Base-by-base conservation (phyloP, 1,284 basidiomycete species). In the Inonotus obliquus region DNA sequence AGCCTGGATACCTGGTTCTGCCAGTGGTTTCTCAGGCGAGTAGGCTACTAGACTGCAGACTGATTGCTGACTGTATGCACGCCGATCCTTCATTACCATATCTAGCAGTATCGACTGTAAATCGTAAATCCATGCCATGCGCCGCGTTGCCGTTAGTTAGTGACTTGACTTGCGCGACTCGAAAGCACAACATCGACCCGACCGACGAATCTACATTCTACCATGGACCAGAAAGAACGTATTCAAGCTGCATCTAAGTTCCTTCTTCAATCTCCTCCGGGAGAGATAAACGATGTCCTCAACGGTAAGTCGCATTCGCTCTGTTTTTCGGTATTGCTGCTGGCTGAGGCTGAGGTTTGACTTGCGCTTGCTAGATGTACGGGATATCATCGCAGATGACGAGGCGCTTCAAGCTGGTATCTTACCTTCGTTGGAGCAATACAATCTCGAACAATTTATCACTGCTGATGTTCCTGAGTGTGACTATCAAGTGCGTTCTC, bases 281-380 rank as follows among this genome's bases (percentile, higher is more conserved):
- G 95, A 58, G 92, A 98, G 77, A 94, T 96, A 68, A 96, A 96
- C 72, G 94, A 96, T 76, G 93, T 96, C 27, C 81, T 96, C 63
- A 94, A 92, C 70, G 93, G 91, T 91, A 65, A 68, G 75, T 21
- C 58, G 67, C 58, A 47, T 39, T 60, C 54, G 66, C 64, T 56
- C 57, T 25, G 29, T 41, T 21, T n/a, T n/a, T n/a, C n/a, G n/a
- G n/a, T n/a, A n/a, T n/a, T n/a, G n/a, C n/a, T n/a, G n/a, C n/a
- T n/a, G n/a, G n/a, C n/a, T n/a, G n/a, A n/a, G n/a, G n/a, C n/a
- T n/a, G n/a, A n/a, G n/a, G n/a, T n/a, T n/a, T n/a, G n/a, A n/a
- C n/a, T n/a, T n/a, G n/a, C n/a, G n/a, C n/a, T n/a, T n/a, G n/a
- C n/a, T 73, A 94, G 95, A 96, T 77, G 84, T 97, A 54, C 89